phyloP scores from a whole-genome alignment of 2,329 filamentous ascomycete species.

The Monilinia polystroma region DNA sequence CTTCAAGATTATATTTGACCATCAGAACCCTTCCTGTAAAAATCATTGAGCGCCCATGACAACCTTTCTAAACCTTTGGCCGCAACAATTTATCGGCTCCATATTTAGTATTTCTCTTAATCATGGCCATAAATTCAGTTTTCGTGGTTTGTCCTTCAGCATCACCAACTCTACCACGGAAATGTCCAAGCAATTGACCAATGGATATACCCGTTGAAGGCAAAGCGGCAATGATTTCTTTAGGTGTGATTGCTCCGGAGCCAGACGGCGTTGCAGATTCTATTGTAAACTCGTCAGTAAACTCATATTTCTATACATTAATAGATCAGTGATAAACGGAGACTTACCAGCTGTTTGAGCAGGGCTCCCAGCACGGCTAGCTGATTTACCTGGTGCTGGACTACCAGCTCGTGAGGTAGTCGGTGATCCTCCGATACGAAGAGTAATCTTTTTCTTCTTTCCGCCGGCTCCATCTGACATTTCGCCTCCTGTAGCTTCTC shows the following conservation, averaged over 20 bases:
- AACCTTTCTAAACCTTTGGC: constrained; percentile 27
- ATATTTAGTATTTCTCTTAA: constrained; percentile 56
- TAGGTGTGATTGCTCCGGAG: constrained; percentile 46
- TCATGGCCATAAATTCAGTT: constrained; percentile 57
- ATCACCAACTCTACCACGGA: constrained; percentile 53
- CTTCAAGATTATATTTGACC: not conserved
- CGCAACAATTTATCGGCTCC: constrained; percentile 54
- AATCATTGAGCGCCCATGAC: not conserved
- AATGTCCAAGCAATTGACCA: constrained; percentile 53
- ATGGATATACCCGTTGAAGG: constrained; percentile 55
- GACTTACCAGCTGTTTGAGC: constrained; percentile 28
- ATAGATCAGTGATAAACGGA: not conserved
- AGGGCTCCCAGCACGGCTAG: constrained; percentile 40
- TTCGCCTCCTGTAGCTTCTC: constrained; percentile 67
- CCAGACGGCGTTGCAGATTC: constrained; percentile 21
- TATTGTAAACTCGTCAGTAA: constrained; percentile 23
- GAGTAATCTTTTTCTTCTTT: constrained; percentile 57
- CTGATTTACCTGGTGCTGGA: constrained; percentile 44
- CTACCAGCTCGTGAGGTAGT: constrained; percentile 61
- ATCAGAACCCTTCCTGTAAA: not conserved
- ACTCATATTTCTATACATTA: not conserved
- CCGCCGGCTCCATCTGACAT: constrained; percentile 57
- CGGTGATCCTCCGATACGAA: constrained; percentile 48
- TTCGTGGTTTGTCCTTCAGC: constrained; percentile 52
- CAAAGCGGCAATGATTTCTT: constrained; percentile 56